These are phyloP conservation scores for Oidiodendron maius DNA, from an alignment of 495 filamentous ascomycete genomes.

Conservation along the genomic window DNA sequence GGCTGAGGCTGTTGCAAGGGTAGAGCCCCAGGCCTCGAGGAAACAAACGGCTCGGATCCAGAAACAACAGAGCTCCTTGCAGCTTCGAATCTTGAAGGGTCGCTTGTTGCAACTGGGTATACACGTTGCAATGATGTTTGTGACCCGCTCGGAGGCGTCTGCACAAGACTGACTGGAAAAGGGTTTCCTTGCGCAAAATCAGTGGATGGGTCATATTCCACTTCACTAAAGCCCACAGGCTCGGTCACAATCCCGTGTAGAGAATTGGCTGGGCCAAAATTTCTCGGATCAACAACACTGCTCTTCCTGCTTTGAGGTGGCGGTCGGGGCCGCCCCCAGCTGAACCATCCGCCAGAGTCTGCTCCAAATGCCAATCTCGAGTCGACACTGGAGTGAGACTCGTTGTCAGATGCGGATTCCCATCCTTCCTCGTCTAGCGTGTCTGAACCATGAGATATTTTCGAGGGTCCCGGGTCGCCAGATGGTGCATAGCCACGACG, in stretches of 20 bases:
- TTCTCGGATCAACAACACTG: conserved; percentile 43
- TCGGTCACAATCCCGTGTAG: conserved; percentile 42
- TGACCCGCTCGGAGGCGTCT: conserved; percentile 27
- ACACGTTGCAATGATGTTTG: conserved; percentile 30
- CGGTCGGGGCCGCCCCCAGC: conserved; percentile 15
- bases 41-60: conserved; percentile 20
- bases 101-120: conserved; percentile 53
- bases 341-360: conserved; percentile 19
- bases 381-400: conserved; percentile 24
- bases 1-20: conserved; percentile 55
- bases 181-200: conserved; percentile 18
- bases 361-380: conserved; percentile 38
- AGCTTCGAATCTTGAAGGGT: conserved; percentile 54
- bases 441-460: conserved; percentile 32
- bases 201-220: conserved; percentile 15
- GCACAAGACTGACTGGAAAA: background rate
- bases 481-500: background rate
- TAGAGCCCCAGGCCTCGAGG: conserved; percentile 37
- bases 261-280: conserved; percentile 49
- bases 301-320: conserved; percentile 24
- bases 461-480: conserved; percentile 17
- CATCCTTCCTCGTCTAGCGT: conserved; percentile 35
- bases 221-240: conserved; percentile 42
- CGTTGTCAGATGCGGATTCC: conserved; percentile 25
- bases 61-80: conserved; percentile 36